Base-by-base conservation (phyloP, 257 asterid species). In the Linderniella brevidens region DNA sequence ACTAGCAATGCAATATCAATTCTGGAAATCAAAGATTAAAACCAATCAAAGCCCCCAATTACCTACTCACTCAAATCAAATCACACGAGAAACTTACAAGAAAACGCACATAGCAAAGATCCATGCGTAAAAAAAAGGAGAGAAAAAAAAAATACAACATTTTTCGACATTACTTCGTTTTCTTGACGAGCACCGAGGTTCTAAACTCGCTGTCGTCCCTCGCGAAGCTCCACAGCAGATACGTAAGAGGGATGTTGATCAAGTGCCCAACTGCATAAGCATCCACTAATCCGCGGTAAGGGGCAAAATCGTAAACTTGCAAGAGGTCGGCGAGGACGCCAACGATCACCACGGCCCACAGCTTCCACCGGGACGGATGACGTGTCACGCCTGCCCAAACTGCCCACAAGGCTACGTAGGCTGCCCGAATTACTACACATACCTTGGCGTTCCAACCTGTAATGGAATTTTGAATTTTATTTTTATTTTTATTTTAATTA, bases 181-280 rank as follows among this genome's bases (percentile, higher is more conserved):
- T 85, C 77, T 78, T 78, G 74, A 66, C 18, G 59, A 78, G 76
- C 38, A 43, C 13, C 11, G 71, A 59, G 29, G 96, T 81, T 60
- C 76, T 61, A 64, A 54, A 71, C 64, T 77, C 88, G n/a, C 82
- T 64, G 56, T 87, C 97, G 39, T 80, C 97, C 65, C 73, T 66
- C 13, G 66, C 70, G 20, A 87, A 87, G 62, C 77, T 78, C 97
- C 97, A 87, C 80, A 86, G 72, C 12, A 87, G 57, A 62, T 72
- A 80, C 52, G 79, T 63, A 10, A 82, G 74, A 6, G 95, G 93
- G 39, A 87, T 68, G 48, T 74, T 64, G 9, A 80, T 66, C 47
- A 79, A 93, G 35, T 79, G 94, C 92, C 80, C 69, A n/a, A 87
- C 60, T 13, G 86, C 92, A 41, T 70, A 88, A 56, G 93, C 82